Conservation (phyloP, 2,329 filamentous ascomycete species). For the Exophiala sp. region DNA sequence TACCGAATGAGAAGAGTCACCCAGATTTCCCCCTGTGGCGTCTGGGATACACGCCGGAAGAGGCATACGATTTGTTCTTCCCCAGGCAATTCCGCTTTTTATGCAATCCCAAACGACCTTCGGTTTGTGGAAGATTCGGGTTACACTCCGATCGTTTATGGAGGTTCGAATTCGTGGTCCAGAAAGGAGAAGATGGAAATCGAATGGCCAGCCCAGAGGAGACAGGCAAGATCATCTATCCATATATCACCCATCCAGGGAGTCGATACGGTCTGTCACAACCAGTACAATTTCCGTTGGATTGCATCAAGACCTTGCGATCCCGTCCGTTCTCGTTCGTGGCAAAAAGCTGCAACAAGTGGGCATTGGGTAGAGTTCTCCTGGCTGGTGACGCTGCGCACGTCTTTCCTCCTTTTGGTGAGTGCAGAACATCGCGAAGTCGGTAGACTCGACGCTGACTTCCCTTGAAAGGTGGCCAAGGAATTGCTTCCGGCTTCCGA, state of each 20-base stretch:
- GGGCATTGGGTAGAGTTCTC: constrained; percentile 24
- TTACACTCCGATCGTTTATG: constrained; percentile 30
- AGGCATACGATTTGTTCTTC: constrained; percentile 33
- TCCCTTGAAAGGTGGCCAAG: constrained; percentile 34
- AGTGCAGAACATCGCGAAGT: neutral
- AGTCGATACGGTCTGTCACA: constrained; percentile 27
- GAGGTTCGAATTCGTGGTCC: constrained; percentile 37
- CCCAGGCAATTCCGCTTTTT: constrained; percentile 31
- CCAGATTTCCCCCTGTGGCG: constrained; percentile 33
- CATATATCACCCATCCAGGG: constrained; percentile 31
- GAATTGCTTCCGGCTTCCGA: constrained; percentile 41
- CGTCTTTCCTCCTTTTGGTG: constrained; percentile 32
- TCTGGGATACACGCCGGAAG: constrained; percentile 28
- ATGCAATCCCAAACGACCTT: constrained; percentile 29
- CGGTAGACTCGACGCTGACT: neutral
- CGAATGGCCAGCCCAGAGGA: constrained; percentile 29
- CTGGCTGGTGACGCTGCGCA: constrained; percentile 32
- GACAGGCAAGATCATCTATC: constrained; percentile 28
- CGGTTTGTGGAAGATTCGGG: constrained; percentile 33
- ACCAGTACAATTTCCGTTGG: constrained; percentile 25
- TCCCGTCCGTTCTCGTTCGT: constrained; percentile 29
- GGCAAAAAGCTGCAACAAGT: constrained; percentile 29
- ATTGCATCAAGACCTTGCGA: constrained; percentile 30
- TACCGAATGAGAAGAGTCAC: constrained; percentile 30
- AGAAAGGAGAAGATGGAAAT: constrained; percentile 30